phyloP scores from a whole-genome alignment of 2,329 filamentous ascomycete genomes.

The Dendrostoma leiphaemia region DNA sequence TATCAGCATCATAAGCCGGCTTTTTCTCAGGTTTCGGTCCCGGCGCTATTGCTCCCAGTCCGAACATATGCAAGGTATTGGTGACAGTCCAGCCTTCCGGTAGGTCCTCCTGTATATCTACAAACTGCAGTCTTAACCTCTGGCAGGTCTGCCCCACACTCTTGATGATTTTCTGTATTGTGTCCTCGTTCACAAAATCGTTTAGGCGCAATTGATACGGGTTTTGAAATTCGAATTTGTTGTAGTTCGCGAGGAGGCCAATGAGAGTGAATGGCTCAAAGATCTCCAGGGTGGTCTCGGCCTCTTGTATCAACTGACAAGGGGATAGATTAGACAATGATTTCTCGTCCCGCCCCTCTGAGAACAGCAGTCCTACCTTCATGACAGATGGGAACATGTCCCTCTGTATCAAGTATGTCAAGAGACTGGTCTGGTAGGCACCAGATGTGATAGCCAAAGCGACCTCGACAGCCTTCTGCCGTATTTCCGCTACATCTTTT shows the following conservation, averaged over 20 bases:
- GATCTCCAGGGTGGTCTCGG: conserved; percentile 60
- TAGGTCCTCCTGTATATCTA: conserved; percentile 84
- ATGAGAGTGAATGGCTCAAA: conserved; percentile 79
- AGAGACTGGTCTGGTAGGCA: conserved; percentile 91
- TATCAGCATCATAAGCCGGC: conserved; percentile 69
- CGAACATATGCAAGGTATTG: conserved; percentile 79
- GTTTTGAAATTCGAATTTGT: conserved; percentile 98
- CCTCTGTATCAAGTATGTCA: conserved; percentile 92
- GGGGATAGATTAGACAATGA: conserved; percentile 7
- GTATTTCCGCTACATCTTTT: conserved; percentile 60
- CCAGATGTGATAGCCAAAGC: conserved; percentile 83
- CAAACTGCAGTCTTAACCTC: conserved; percentile 68
- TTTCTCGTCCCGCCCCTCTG: not conserved
- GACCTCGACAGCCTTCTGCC: conserved; percentile 76
- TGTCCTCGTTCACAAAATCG: conserved; percentile 90
- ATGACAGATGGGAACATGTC: conserved; percentile 93
- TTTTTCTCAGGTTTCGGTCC: conserved; percentile 62
- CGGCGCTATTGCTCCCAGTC: conserved; percentile 72
- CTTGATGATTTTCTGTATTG: conserved; percentile 77
- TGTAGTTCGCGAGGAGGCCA: conserved; percentile 91
- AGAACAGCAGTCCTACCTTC: conserved; percentile 60
- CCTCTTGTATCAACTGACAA: conserved; percentile 74
- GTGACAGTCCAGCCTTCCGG: conserved; percentile 87
- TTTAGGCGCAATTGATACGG: conserved; percentile 89
- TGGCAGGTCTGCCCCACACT: conserved; percentile 73